Conservation (phyloP, 139 green algal genomes). For the Bryopsis sp. region DNA sequence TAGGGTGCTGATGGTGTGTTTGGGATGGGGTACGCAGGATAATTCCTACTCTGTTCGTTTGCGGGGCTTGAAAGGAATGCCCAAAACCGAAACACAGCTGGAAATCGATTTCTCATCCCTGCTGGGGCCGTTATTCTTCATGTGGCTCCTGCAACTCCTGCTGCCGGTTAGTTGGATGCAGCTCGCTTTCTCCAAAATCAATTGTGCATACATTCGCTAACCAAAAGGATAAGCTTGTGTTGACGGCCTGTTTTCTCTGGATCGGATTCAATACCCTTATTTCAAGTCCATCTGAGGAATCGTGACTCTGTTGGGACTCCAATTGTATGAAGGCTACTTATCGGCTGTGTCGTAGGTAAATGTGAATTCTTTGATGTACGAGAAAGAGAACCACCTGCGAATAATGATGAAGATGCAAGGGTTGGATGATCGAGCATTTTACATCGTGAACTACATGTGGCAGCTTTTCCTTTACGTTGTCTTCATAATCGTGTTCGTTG, state of each 20-base stretch:
- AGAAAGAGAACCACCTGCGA: slow-evolving; percentile 56
- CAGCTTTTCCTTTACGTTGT: slow-evolving; percentile 40
- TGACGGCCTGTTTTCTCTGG: too few species aligned
- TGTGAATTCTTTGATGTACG: slow-evolving; percentile 42
- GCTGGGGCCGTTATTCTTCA: slow-evolving; percentile 76
- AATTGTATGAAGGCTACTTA: not conserved
- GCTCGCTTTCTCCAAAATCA: too few species aligned
- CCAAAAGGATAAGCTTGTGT: too few species aligned
- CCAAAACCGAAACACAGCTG: slow-evolving; percentile 37
- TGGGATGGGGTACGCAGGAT: slow-evolving; percentile 7
- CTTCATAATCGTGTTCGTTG: slow-evolving; percentile 62
- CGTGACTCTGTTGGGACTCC: too few species aligned
- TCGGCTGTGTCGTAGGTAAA: slow-evolving; percentile 17
- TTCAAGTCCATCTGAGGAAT: not conserved
- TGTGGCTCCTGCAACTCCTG: slow-evolving; percentile 65
- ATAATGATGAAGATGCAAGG: slow-evolving; percentile 80
- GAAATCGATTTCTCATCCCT: slow-evolving; percentile 65
- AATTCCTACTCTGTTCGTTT: slow-evolving; percentile 21
- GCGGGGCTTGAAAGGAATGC: slow-evolving; percentile 56
- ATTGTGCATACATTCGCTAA: too few species aligned
- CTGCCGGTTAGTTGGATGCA: too few species aligned
- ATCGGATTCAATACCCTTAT: not conserved
- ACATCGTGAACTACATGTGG: slow-evolving; percentile 51
- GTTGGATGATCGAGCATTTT: slow-evolving; percentile 30
- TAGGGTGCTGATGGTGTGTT: too few species aligned